Percentiles rank a stretch among this genome's conserved stretches.
phyloP scores from a whole-genome alignment of 495 filamentous ascomycete genomes.

The Aspergillus haitiensis region DNA sequence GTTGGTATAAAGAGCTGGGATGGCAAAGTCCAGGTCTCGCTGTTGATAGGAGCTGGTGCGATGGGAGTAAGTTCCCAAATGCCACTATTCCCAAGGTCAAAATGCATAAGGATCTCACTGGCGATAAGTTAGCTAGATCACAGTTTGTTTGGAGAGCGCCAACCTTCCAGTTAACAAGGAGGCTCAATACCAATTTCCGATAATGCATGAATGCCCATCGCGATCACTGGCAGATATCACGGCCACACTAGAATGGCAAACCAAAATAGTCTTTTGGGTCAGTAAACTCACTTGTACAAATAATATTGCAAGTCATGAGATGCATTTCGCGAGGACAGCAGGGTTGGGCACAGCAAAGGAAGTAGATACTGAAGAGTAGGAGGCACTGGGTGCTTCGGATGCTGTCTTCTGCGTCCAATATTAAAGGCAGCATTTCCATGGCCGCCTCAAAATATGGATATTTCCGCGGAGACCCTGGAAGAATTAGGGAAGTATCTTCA shows the following conservation, averaged over 20 bases:
- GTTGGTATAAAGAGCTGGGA: not conserved
- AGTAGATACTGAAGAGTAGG: constrained; percentile 8
- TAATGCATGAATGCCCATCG: not conserved
- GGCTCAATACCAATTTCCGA: constrained; percentile 2
- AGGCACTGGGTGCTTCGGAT: constrained; percentile 10
- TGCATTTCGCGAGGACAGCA: constrained; percentile 13
- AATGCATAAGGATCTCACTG: not conserved
- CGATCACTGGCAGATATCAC: not conserved
- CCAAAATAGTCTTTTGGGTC: not conserved
- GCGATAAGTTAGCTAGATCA: not conserved
- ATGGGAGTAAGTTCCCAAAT: not conserved
- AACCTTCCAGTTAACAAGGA: constrained; percentile 6
- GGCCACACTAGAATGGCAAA: not conserved
- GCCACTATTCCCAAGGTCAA: not conserved
- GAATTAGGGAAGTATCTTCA: not conserved
- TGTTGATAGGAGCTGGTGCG: not conserved
- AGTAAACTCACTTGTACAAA: not conserved
- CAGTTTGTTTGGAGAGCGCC: not conserved
- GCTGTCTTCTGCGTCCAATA: constrained; percentile 2
- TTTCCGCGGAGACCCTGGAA: not conserved
- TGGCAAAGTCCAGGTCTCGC: constrained; percentile 1
- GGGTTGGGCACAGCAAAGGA: constrained; percentile 4
- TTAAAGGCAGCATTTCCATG: constrained; percentile 7
- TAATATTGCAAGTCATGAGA: constrained; percentile 10
- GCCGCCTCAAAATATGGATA: constrained; percentile 11